Base-by-base conservation (phyloP, 1,284 basidiomycete species). In the Peniophora sp. region DNA sequence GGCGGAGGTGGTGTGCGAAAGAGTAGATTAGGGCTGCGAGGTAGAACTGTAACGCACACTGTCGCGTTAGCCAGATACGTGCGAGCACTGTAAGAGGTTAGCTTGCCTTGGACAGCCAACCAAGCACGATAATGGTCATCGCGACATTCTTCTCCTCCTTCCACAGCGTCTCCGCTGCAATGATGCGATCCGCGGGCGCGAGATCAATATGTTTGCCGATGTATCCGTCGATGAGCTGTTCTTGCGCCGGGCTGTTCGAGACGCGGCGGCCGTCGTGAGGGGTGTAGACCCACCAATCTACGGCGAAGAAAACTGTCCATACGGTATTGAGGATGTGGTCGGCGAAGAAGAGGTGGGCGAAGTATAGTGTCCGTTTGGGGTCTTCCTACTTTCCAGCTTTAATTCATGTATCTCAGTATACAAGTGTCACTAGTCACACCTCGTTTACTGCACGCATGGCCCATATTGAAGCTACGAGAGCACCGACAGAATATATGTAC, bases 311-410 rank as follows among this genome's bases (percentile, higher is more conserved):
- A 49, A 90, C 77, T 25, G 92, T 94, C 88, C 93, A 98, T 3
- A 87, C 73, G 0, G 93, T 92, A n/a, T 87, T 90, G 58, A 99
- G 74, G 56, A 97, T 69, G 68, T 99, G 95, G 69, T 99, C 96
- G 49, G 90, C 79, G 52, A 89, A 81, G 71, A 94, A 98, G 23
- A 95, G 70, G 65, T 99, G 94, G 0, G 96, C 89, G 63, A 97
- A 94, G 60, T 91, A 89, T 25, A 97, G 78, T 3, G 87, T 84
- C 54, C 88, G 81, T 58, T 83, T 83, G 1, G 92, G 75, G 58
- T 92, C 82, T 74, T 97, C 94, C 93, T 97, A 69, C 47, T 43
- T 43, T 32, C 27, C 12, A 32, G 27, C 12, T 12, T 32, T 6
- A 32, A n/a, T n/a, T n/a, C n/a, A n/a, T n/a, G n/a, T n/a, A n/a